These are phyloP conservation scores for Pseudofabraea citricarpa DNA, from an alignment of 2,329 filamentous ascomycete genomes.

Conservation along the genomic window DNA sequence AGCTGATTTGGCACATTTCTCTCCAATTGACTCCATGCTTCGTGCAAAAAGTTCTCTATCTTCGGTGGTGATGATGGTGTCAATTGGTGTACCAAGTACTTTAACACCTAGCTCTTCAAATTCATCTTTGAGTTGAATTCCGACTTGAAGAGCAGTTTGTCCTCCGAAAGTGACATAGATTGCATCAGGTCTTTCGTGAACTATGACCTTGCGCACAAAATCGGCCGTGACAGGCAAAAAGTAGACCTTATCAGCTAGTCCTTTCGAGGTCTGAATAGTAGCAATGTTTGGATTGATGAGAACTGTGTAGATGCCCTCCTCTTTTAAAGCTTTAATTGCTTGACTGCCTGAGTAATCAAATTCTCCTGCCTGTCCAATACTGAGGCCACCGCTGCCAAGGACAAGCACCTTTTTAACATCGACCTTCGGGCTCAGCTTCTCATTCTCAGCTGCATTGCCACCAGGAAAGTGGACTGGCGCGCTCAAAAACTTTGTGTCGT, in stretches of 20 bases:
- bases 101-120: conserved; percentile 89
- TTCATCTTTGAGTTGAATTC: conserved; percentile 96
- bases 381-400: conserved; percentile 88
- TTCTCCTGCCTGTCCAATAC: conserved; percentile 96
- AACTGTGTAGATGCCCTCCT: conserved; percentile 96
- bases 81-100: conserved; percentile 92
- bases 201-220: conserved; percentile 95
- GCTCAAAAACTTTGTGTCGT: conserved; percentile 61
- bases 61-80: conserved; percentile 97
- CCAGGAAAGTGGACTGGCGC: conserved; percentile 83
- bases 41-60: conserved; percentile 96
- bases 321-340: conserved; percentile 96
- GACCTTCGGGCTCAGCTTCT: conserved; percentile 70
- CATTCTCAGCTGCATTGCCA: conserved; percentile 74
- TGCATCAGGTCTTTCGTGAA: conserved; percentile 88
- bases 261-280: conserved; percentile 97
- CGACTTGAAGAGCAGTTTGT: conserved; percentile 93
- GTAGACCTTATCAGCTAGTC: conserved; percentile 96
- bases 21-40: conserved; percentile 96
- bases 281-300: conserved; percentile 99
- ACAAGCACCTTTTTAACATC: conserved; percentile 92
- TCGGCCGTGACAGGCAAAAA: conserved; percentile 96
- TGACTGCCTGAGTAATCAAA: conserved; percentile 99
- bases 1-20: conserved; percentile 96
- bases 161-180: conserved; percentile 98